Evolutionary conservation across 345 rosid genomes (phyloP), one percentile per base, ranked within the genome.

Genomic region (Heritiera littoralis): DNA sequence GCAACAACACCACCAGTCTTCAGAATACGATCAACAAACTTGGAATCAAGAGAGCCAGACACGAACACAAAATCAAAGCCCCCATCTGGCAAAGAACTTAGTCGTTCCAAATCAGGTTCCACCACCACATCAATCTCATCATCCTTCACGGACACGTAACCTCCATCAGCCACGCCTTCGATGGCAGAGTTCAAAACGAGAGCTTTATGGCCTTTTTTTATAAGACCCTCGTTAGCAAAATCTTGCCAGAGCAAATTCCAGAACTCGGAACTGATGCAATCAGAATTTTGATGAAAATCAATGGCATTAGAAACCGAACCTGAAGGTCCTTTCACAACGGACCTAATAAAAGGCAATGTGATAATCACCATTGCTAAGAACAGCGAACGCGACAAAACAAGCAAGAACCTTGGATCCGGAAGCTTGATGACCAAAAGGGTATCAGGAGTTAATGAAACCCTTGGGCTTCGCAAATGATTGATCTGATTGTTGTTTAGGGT

Each of bases 1-100:
- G 87, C 84, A 69, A 88, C 41, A 48, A 88, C 67, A 23, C 91
- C 89, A 4, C 86, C 91, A 70, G 82, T 72, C 78, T 88, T 88
- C 77, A 89, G 40, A 54, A 81, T 40, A 66, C 78, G 82, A 75
- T 87, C 89, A 56, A 89, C 81, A 20, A 56, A 63, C 75, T 64
- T 75, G 40, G 69, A 48, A 61, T 83, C 84, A 6, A 70, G 48
- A 35, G 77, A 75, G 55, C 81, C 81, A 13, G 80, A 81, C 12
- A 80, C 72, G 12, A 87, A 79, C 4, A 78, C 87, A 48, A 87
- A 77, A 83, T 87, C 86, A 56, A 86, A 89, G 15, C 74, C 76
- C 66, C 77, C 83, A 51, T 86, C 77, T 28, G 81, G 84, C 2
- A 80, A 63, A 61, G 77, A 61, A 35, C 75, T 30, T 48, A 30